Evolutionary conservation across 1,284 basidiomycete genomes (phyloP), one percentile per base, ranked within the genome.

Genomic region (Cryptococcus sp.): DNA sequence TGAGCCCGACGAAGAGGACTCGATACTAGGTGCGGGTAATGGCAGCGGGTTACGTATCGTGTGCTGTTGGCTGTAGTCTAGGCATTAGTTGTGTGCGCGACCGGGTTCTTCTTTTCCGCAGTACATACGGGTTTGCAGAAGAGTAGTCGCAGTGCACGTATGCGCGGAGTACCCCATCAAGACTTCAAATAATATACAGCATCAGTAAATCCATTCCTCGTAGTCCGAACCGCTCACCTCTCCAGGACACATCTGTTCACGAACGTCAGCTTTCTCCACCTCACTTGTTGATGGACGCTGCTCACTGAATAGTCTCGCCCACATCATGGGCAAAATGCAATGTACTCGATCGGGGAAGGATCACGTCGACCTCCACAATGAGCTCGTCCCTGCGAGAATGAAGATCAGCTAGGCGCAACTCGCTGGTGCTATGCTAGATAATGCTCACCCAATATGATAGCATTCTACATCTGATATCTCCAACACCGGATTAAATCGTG

Each of bases 301-400:
- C 70, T 64, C 57, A 77, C 69, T 78, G 76, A 22, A 76, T 74
- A 10, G 77, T 78, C 69, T 80, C 78, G 19, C 79, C 80, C 1
- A 80, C 60, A 62, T 82, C 77, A 58, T 81, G 80, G 8, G 79
- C 79, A 48, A 73, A 74, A 38, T 80, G 79, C 7, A 82, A 64
- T 0, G 75, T 69, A 13, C 77, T 80, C 1, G 74, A 62, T 17
- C 68, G 60, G 0, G 80, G 80, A 2, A 82, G 68, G 45, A 81
- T 78, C 19, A 81, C 76, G 52, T 79, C 78, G 25, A 78, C 67
- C 55, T 82, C 81, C 16, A 80, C 79, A 26, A 81, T 72, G n/a
- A 79, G 59, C 52, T 80, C 78, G 57, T 79, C 78, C 0, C 74
- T 74, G 47, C 4, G 7, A 47, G 37, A 29, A 54, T 54, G 50